Evolutionary conservation across 2,329 filamentous ascomycete species (phyloP), one percentile per base, ranked within the genome.

Genomic region (Sporothrix sp.): DNA sequence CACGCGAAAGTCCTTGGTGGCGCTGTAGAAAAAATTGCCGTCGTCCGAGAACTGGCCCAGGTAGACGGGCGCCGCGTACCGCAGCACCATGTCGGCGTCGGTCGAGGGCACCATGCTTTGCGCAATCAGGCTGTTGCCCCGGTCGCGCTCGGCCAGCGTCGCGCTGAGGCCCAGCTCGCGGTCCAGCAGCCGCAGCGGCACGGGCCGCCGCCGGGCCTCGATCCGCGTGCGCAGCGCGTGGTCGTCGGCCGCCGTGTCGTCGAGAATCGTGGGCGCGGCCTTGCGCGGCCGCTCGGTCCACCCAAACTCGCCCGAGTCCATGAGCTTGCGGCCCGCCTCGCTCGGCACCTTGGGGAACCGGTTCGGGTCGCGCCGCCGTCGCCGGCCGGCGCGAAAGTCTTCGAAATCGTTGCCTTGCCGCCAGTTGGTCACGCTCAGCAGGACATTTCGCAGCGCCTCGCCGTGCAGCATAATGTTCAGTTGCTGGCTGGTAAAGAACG

Each of bases 31-130:
- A 71, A 97, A 97, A 66, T 95, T 95, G 23, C 93, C 93, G 60
- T 98, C 93, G 57, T 94, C 87, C 0, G 88, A 95, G 64, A 97
- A 98, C 63, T 97, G 91, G 1, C 93, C 93, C 3, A 88, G 95
- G 62, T 97, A 97, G 48, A 93, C 90, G 36, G 87, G 82, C 5
- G 84, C 77, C 50, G 90, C 80, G 63, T 90, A 94, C 60, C 95
- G 86, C 55, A 97, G 84, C 54, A 95, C 86, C 61, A 86, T 85
- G 62, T 97, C 91, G 1, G 88, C 84, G 21, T 78, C 77, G 0
- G 82, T 84, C 3, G 78, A 76, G 0, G 93, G 91, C 52, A 96
- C 81, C 70, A 95, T 75, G 27, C 76, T 76, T 77, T 93, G 61
- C 4, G 76, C 77, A 60, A 95, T 80, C 20, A 90, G 68, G 45